Evolutionary conservation across 768 basidiomycete species (phyloP), one percentile per base, ranked within the genome.

Genomic region (Tricholoma matsutake): DNA sequence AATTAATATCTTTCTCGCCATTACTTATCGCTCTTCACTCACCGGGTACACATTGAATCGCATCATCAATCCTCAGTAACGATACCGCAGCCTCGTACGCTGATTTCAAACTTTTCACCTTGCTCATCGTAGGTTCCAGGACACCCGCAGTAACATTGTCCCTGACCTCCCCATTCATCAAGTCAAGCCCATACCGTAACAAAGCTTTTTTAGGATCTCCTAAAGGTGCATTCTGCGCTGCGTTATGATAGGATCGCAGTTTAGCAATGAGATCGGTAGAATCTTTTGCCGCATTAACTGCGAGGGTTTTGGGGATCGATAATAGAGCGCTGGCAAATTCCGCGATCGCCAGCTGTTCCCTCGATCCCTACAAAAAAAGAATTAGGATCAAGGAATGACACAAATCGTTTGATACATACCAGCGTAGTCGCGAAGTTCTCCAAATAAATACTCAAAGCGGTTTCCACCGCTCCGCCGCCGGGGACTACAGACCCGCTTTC

Each of bases 361-460:
- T 84, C 20, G 97, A 99, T 52, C 96, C 97, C 96, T 98, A 70
- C 22, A 55, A 56, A 41, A 61, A 43, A 55, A 54, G 22, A 57
- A 59, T 53, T 60, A 57, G 63, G 53, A 65, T 25, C 49, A 51
- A 49, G 59, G 47, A 63, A 34, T 32, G 37, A 35, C 29, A 35
- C 28, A 31, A 37, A 1, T 28, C 11, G n/a, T 41, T 10, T 29
- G 43, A 29, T 54, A 80, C 89, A 72, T 72, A 96, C 96, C 74
- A 98, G 78, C 20, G 95, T 98, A 4, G 94, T 98, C 0, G 97
- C 97, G 80, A 98, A 98, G 79, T 97, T 99, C 75, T 99, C 96
- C 59, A 98, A 77, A 75, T 98, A 98, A 71, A 98, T 95, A 74
- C 93, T 96, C 56, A 98, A 81, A 4, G 96, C 96, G 39, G 92